A percentile compares a stretch with the other conserved stretches of the same genome.
These are phyloP conservation scores for Sporisorium graminicola DNA, from an alignment of 1,284 basidiomycete genomes.

Conservation along the genomic window DNA sequence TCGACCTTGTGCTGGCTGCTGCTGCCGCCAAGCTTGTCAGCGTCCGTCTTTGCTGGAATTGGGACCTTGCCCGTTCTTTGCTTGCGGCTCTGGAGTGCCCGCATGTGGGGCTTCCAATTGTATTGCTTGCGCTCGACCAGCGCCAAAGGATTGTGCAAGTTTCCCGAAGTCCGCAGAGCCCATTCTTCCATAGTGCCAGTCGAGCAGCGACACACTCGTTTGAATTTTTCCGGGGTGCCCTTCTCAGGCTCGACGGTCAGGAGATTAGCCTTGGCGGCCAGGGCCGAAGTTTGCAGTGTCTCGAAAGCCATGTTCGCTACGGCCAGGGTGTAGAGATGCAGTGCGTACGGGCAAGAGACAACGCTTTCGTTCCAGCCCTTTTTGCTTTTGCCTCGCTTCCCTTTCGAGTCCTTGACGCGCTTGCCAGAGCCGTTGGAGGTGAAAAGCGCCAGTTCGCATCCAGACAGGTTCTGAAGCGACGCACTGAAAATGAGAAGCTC, in stretches of 20 bases:
- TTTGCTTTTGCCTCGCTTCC: neutral
- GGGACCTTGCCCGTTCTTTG: too few relatives aligned
- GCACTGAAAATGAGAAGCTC: constrained; percentile 20
- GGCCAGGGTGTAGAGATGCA: constrained; percentile 8
- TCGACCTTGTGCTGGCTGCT: too few relatives aligned
- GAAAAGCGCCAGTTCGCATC: constrained; percentile 14
- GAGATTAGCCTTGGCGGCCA: neutral
- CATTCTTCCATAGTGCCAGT: neutral
- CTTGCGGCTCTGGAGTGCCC: constrained; percentile 3
- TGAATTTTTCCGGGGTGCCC: neutral
- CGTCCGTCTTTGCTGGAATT: too few relatives aligned
- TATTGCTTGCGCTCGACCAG: constrained; percentile 19
- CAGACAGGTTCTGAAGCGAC: constrained; percentile 21
- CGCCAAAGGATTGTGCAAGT: constrained; percentile 2
- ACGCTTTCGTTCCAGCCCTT: constrained; percentile 20
- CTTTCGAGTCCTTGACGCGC: neutral
- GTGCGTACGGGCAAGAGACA: constrained; percentile 7
- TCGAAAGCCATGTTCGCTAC: constrained; percentile 16
- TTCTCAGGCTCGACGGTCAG: neutral
- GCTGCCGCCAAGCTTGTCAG: too few relatives aligned
- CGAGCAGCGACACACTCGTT: neutral
- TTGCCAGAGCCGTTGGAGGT: neutral
- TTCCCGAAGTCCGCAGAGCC: neutral
- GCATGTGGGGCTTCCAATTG: constrained; percentile 20
- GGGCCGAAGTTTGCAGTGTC: neutral